These are phyloP conservation scores for Lyophyllum semitale DNA, from an alignment of 768 basidiomycete species.

Conservation along the genomic window DNA sequence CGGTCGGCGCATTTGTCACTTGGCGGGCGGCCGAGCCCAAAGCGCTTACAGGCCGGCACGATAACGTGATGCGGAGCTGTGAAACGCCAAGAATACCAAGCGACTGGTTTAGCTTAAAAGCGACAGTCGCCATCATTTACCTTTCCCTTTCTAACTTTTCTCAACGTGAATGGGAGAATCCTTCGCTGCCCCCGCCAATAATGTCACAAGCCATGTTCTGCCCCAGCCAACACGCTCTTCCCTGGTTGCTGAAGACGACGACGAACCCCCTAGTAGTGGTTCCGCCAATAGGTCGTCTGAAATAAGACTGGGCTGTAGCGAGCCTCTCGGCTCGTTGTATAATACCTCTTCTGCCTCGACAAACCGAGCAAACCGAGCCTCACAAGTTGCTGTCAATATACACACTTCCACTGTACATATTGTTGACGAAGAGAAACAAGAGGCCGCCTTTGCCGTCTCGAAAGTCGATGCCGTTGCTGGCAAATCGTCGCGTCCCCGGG, in stretches of 20 bases:
- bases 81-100: slow-evolving; percentile 6
- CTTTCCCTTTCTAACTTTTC: background rate
- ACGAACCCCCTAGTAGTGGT: slow-evolving; percentile 47
- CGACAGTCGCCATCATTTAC: background rate
- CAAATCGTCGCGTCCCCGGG: background rate
- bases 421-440: slow-evolving; percentile 22
- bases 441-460: background rate
- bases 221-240: slow-evolving; percentile 32
- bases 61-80: slow-evolving; percentile 5
- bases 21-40: too few relatives aligned
- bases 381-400: slow-evolving; percentile 8
- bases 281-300: slow-evolving; percentile 30
- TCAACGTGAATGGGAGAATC: slow-evolving; percentile 40
- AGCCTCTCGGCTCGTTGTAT: background rate
- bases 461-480: background rate
- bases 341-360: slow-evolving; percentile 8
- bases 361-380: slow-evolving; percentile 3
- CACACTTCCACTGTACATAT: slow-evolving; percentile 6
- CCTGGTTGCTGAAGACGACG: slow-evolving; percentile 40
- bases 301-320: slow-evolving; percentile 21
- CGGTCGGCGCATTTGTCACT: too few relatives aligned
- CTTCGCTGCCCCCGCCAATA: slow-evolving; percentile 25
- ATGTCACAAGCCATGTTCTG: slow-evolving; percentile 30
- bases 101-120: too few relatives aligned
- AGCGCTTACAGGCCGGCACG: background rate